phyloP scores from a whole-genome alignment of 2,329 filamentous ascomycete species.

The Zasmidium angulare region DNA sequence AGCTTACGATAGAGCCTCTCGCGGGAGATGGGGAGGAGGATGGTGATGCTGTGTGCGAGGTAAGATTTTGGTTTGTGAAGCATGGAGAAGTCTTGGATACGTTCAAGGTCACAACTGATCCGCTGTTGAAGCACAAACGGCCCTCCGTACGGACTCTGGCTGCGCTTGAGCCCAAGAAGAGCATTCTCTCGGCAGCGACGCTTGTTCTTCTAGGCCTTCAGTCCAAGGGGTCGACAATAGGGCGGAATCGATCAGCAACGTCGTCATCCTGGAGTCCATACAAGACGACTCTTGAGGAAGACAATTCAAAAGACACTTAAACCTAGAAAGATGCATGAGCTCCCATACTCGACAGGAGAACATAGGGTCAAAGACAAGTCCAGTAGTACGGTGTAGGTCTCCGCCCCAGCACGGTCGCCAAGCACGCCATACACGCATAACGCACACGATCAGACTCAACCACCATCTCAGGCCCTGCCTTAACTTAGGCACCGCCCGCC shows the following conservation, averaged over 20 bases:
- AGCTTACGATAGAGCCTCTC: conserved; percentile 3
- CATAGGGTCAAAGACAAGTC: background rate
- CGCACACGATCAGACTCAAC: background rate
- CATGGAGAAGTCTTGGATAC: too few species aligned
- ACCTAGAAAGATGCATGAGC: background rate
- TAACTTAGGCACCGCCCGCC: too few species aligned
- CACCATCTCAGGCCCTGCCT: background rate
- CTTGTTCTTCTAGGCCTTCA: too few species aligned
- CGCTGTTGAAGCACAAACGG: too few species aligned
- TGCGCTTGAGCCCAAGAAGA: too few species aligned
- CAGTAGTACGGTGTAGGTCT: background rate
- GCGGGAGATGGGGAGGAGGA: background rate
- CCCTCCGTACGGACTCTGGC: too few species aligned
- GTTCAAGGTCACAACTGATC: too few species aligned
- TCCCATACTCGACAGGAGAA: too few species aligned
- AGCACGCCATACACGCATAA: background rate
- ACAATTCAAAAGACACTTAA: background rate
- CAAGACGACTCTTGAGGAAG: background rate
- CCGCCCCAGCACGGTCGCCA: background rate
- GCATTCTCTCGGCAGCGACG: too few species aligned
- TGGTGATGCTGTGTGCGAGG: background rate
- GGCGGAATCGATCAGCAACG: too few species aligned
- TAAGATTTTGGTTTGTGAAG: background rate
- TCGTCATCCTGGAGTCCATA: too few species aligned
- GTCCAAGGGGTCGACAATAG: too few species aligned